These are phyloP conservation scores for Ceratocystis harringtonii DNA, from an alignment of 2,329 filamentous ascomycete species.

Conservation along the genomic window DNA sequence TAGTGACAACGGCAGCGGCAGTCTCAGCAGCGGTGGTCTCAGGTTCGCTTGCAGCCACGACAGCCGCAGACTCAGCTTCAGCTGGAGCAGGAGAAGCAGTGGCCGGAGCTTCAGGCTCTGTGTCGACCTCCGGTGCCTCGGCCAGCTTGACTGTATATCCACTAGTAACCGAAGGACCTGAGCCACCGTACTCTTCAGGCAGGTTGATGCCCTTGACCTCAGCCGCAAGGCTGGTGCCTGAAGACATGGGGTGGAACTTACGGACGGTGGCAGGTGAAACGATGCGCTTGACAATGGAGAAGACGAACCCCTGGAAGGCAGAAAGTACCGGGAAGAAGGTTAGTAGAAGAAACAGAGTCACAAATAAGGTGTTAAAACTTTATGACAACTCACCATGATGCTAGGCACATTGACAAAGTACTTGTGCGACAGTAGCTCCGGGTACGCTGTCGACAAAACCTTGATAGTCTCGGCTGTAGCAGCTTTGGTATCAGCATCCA, in stretches of 20 bases:
- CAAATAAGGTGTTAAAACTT: neutral
- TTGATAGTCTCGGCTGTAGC: slow-evolving; percentile 70
- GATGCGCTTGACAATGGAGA: slow-evolving; percentile 59
- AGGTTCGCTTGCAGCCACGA: slow-evolving; percentile 14
- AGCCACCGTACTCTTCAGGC: slow-evolving; percentile 67
- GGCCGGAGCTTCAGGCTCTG: slow-evolving; percentile 15
- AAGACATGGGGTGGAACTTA: slow-evolving; percentile 66
- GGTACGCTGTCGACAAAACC: slow-evolving; percentile 68
- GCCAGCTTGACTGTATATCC: slow-evolving; percentile 24
- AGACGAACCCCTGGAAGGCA: slow-evolving; percentile 49
- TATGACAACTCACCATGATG: slow-evolving; percentile 44
- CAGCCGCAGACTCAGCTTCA: slow-evolving; percentile 3
- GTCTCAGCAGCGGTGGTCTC: neutral
- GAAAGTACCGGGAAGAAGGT: neutral
- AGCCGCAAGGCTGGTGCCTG: slow-evolving; percentile 52
- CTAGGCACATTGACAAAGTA: slow-evolving; percentile 91
- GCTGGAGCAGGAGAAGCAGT: neutral
- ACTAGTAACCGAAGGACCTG: slow-evolving; percentile 34
- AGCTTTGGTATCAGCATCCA: slow-evolving; percentile 60
- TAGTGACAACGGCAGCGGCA: neutral
- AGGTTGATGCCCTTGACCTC: slow-evolving; percentile 47
- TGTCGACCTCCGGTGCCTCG: slow-evolving; percentile 9
- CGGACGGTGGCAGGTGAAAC: slow-evolving; percentile 57
- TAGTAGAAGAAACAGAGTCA: neutral
- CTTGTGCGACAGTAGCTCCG: slow-evolving; percentile 70